A percentile compares a stretch with the other conserved stretches of the same genome.
Conservation (phyloP, 225 moss, liverwort and hornwort genomes). For the Lunularia cruciata region DNA sequence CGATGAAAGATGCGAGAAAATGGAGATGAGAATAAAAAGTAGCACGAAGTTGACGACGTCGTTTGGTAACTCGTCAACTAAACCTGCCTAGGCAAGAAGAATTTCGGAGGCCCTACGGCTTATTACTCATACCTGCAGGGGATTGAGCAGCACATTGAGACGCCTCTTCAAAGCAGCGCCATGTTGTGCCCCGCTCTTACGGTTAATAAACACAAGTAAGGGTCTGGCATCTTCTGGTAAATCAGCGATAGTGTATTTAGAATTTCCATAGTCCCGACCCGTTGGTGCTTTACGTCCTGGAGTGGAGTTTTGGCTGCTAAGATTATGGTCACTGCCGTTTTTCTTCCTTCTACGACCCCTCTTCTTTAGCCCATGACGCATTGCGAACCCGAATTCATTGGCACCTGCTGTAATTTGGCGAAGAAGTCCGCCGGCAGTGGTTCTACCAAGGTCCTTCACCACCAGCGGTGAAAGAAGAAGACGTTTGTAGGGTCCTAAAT, state of each 20-base stretch:
- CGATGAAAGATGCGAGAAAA: no score
- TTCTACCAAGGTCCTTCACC: constrained; percentile 42
- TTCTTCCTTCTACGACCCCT: constrained; percentile 35
- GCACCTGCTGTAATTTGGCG: constrained; percentile 45
- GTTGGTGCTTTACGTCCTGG: constrained; percentile 1
- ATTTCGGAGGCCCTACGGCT: no score
- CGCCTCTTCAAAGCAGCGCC: constrained; percentile 49
- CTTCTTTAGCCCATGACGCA: constrained; percentile 40
- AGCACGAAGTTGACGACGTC: no score
- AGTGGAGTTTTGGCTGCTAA: not conserved
- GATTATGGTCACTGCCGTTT: constrained; percentile 13
- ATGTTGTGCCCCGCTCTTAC: constrained; percentile 54
- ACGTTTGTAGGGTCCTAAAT: constrained; percentile 45
- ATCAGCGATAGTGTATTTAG: constrained; percentile 38
- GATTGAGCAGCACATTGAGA: constrained; percentile 59
- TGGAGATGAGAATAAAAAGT: no score
- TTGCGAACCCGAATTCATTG: constrained; percentile 44
- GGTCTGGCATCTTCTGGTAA: constrained; percentile 50
- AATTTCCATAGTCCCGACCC: constrained; percentile 33
- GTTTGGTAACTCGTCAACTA: no score
- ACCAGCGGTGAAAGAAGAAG: constrained; percentile 45
- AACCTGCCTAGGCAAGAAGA: no score
- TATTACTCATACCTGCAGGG: constrained; percentile 47
- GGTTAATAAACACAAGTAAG: constrained; percentile 53
- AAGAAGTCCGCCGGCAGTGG: constrained; percentile 30